Evolutionary conservation across 2,329 filamentous ascomycete species (phyloP).

Genomic region (Aspergillus unguis): DNA sequence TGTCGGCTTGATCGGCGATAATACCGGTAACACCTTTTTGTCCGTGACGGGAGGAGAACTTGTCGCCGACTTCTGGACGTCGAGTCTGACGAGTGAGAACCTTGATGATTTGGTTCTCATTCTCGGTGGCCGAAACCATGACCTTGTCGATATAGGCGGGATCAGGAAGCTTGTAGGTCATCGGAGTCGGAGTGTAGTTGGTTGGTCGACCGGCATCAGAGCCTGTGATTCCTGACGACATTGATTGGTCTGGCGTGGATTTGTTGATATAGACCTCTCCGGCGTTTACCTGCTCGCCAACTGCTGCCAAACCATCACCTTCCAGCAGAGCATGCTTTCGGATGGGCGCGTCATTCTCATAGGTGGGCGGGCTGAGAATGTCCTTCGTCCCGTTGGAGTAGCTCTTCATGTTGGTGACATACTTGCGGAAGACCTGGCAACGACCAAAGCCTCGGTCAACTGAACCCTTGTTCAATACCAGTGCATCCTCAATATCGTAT

Average conservation of each 20-base stretch:
- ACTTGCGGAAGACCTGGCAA: constrained; percentile 97
- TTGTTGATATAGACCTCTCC: constrained; percentile 92
- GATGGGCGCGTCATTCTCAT: constrained; percentile 59
- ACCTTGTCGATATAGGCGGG: constrained; percentile 93
- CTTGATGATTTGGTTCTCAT: constrained; percentile 83
- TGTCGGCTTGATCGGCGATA: constrained; percentile 92
- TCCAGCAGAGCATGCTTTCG: constrained; percentile 72
- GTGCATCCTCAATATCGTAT: constrained; percentile 98
- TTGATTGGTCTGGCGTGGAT: constrained; percentile 74
- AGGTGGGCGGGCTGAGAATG: constrained; percentile 60
- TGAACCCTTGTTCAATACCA: constrained; percentile 94
- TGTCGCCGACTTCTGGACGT: constrained; percentile 91
- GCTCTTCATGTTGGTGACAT: constrained; percentile 77
- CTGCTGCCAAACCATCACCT: constrained; percentile 80
- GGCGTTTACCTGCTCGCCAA: constrained; percentile 72
- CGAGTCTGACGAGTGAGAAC: constrained; percentile 95
- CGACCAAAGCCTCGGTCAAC: constrained; percentile 92
- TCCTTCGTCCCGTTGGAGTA: constrained; percentile 77
- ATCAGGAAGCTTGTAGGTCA: constrained; percentile 77
- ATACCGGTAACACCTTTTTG: constrained; percentile 98
- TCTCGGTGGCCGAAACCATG: constrained; percentile 85
- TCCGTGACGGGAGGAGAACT: constrained; percentile 96
- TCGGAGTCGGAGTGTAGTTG: constrained; percentile 39
- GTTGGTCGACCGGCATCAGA: constrained; percentile 55
- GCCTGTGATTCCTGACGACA: constrained; percentile 62